Conservation (phyloP, 2,329 filamentous ascomycete genomes). For the Cadophora luteo-olivacea region DNA sequence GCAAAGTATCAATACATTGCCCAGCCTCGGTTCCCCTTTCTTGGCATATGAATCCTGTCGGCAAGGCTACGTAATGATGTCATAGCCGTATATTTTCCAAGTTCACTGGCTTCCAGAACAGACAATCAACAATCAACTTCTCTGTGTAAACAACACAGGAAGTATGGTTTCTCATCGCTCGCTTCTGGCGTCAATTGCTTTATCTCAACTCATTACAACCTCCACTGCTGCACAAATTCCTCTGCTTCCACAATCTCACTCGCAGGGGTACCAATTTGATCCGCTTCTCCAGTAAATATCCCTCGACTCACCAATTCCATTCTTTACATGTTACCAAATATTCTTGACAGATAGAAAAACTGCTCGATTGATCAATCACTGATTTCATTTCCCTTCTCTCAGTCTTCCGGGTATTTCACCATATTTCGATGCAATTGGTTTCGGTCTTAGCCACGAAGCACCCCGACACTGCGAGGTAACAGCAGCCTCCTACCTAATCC, state of each 20-base stretch:
- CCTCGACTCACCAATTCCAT: no score
- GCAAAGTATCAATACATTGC: no score
- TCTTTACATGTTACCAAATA: background rate
- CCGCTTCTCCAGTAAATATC: slow-evolving; percentile 53
- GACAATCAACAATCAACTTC: background rate
- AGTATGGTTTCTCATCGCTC: background rate
- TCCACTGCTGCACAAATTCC: slow-evolving; percentile 24
- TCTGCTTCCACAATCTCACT: slow-evolving; percentile 36
- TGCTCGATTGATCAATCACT: background rate
- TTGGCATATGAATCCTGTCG: background rate
- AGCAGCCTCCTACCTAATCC: slow-evolving; percentile 60
- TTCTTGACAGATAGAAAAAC: background rate
- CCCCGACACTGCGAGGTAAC: slow-evolving; percentile 58
- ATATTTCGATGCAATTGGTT: slow-evolving; percentile 57
- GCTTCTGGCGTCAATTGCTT: background rate
- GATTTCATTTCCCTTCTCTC: no score
- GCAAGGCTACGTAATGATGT: slow-evolving; percentile 15
- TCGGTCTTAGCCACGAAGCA: slow-evolving; percentile 49
- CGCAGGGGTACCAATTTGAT: slow-evolving; percentile 54
- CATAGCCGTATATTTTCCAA: background rate
- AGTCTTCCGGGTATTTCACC: slow-evolving; percentile 59
- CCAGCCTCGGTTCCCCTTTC: background rate
- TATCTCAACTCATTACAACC: slow-evolving; percentile 10
- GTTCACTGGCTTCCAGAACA: background rate
- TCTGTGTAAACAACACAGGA: background rate